Evolutionary conservation across 2,329 filamentous ascomycete species (phyloP), one percentile per base, ranked within the genome.

Genomic region (Colletotrichum magnum): DNA sequence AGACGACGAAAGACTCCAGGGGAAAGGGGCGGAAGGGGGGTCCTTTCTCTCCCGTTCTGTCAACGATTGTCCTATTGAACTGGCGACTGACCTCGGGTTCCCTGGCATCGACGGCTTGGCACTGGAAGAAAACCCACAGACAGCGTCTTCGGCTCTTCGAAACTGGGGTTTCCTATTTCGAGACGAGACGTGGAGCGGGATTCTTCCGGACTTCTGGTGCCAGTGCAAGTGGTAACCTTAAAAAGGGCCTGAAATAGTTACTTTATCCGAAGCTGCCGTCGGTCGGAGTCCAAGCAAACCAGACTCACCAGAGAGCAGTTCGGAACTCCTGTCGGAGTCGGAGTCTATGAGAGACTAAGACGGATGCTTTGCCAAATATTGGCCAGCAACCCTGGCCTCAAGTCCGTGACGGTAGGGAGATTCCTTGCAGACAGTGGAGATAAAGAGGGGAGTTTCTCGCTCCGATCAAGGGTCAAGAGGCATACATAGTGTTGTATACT

Each of bases 201-300:
- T 51, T 60, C 66, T 54, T 71, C 57, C 69, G 65, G 52, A 24
- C 36, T 54, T 56, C 66, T 57, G 26, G 43, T 36, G 32, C 32
- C 7, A 36, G 32, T 51, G 36, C 32, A 10, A 36, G 32, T 51
- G 36, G 66, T 60, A 66, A 60, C 48, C 50, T 60, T 60, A 41
- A 58, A 58, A 53, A 24, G 16, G 32, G 32, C 28, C 13, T 36
- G 48, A 15, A 26, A 10, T 36, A 36, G 21, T 9, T 52, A 59
- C 48, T 60, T 52, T 65, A 50, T 45, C 48, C 53, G 61, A 61
- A 52, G 36, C 24, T 51, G 58, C 15, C 21, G 28, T 66, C 50
- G 28, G n/a, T 53, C 36, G 28, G 24, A 24, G 32, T 53, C 36
- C 43, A 36, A 24, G 32, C 32, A 24, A 24, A 13, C 21, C 16